phyloP scores from a whole-genome alignment of 164 flowering plant genomes.

The Magnolia sinica region DNA sequence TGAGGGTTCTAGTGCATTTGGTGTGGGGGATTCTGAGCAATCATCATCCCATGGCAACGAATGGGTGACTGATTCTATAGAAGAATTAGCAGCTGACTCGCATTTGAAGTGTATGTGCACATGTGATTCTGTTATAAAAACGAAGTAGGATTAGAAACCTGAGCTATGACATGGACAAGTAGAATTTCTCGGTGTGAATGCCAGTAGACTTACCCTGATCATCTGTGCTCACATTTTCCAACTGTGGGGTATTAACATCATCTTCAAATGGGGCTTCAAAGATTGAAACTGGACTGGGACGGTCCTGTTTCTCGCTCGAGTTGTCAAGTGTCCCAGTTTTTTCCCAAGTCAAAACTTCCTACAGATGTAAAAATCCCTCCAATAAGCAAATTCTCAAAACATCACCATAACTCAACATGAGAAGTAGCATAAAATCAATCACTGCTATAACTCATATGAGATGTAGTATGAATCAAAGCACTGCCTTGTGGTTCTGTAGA shows the following conservation, averaged over 20 bases:
- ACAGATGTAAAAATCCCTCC: not conserved
- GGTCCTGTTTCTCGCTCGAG: conserved; percentile 38
- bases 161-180: not conserved
- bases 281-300: conserved; percentile 47
- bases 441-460: not conserved
- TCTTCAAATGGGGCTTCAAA: conserved; percentile 51
- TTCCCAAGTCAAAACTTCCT: conserved; percentile 16
- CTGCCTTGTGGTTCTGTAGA: too few species aligned
- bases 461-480: too few species aligned
- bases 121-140: conserved; percentile 29
- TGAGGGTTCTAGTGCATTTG: conserved; percentile 25
- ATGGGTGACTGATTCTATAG: conserved; percentile 76
- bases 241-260: conserved; percentile 33
- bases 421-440: not conserved
- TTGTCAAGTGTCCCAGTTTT: conserved; percentile 18
- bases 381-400: not conserved
- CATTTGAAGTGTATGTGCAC: conserved; percentile 24
- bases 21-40: conserved; percentile 33
- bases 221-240: not conserved
- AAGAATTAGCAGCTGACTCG: conserved; percentile 70
- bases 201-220: not conserved
- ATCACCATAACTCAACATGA: not conserved
- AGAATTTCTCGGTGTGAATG: not conserved
- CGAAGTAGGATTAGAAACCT: not conserved
- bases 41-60: conserved; percentile 71